Evolutionary conservation across 2,329 filamentous ascomycete species (phyloP), one percentile per base, ranked within the genome.

Genomic region (Microsporum canis): DNA sequence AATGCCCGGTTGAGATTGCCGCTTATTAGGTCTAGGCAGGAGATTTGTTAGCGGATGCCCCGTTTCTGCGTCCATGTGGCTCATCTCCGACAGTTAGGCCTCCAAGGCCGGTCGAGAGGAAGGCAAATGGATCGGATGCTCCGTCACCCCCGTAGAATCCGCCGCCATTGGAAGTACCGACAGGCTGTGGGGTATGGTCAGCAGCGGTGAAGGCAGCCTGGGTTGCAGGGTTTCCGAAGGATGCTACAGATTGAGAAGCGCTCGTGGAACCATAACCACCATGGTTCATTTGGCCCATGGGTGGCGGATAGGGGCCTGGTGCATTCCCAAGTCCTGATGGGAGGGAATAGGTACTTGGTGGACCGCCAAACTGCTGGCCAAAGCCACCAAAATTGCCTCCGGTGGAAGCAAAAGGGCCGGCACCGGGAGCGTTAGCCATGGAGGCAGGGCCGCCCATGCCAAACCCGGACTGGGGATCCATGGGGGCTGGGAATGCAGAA

Each of bases 201-300:
- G 89, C 91, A 45, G 88, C 89, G 71, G 89, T 89, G 80, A 99
- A 99, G 31, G 94, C 92, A 63, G 91, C 91, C 77, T 97, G 92
- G 14, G 92, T 90, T 64, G 90, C 88, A 65, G 91, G 89, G 78
- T 91, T 95, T 71, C 96, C 91, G 70, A 99, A 97, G 3, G 88
- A 88, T 10, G 90, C 88, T 47, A 88, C 88, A 29, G 88, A 88
- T 75, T 94, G 90, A 67, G 90, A 87, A 59, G 86, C 85, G 43
- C 86, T 88, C 60, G 85, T 86, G 49, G 88, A 87, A 62, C 86
- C 86, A 68, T 86, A 96, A 68, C 91, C 88, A 41, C 87, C 89
- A 39, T 39, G 55, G 73, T 89, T 89, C 76, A 96, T 84, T 66
- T 76, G 74, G 49, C 74, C 74, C 75, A 78, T 77, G 4, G 69